Evolutionary conservation across 1,139 yeast species (phyloP), one percentile per base, ranked within the genome.

Genomic region (Meyerozyma sp.): DNA sequence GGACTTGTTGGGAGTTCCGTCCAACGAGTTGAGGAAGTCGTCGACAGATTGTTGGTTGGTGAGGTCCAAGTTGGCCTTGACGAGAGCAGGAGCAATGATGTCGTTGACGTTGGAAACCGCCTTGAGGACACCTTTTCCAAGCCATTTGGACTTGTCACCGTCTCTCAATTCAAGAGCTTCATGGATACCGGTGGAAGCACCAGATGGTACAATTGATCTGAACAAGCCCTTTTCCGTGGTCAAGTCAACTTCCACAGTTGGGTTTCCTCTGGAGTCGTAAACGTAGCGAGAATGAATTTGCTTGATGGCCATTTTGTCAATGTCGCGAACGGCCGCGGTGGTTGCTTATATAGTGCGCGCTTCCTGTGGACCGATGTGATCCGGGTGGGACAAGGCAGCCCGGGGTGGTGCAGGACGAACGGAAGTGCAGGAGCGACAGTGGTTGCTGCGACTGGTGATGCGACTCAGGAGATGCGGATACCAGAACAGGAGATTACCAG

Each of bases 261-360:
- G 57, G 55, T 53, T 53, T 41, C 57, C 57, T 48, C 57, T 49
- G 52, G 57, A 53, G 55, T 53, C 57, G 55, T 53, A 53, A 46
- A 53, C 55, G 46, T 43, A 47, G 43, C 57, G 54, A 32, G 57
- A 49, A 42, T 46, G 49, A 30, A 53, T 39, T 40, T 52, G 52
- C 37, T 53, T 35, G 42, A 50, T 47, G 44, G 57, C 49, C 57
- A 53, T 53, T 44, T 39, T 44, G 29, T 27, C 10, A 35, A 8
- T 30, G 34, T 14, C 20, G 34, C 34, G 34, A 13, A 20, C n/a
- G 26, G 8, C 10, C 16, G 36, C 8, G 23, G 23, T 34, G 36
- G 36, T 10, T 20, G 36, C 36, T 34, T 18, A 34, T 34, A 34
- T 20, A 34, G 36, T 34, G 36, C 36, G 26, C 23, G 20, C 26